Base-by-base conservation (phyloP, 176 grass and related monocot species). In the Eleusine indica region DNA sequence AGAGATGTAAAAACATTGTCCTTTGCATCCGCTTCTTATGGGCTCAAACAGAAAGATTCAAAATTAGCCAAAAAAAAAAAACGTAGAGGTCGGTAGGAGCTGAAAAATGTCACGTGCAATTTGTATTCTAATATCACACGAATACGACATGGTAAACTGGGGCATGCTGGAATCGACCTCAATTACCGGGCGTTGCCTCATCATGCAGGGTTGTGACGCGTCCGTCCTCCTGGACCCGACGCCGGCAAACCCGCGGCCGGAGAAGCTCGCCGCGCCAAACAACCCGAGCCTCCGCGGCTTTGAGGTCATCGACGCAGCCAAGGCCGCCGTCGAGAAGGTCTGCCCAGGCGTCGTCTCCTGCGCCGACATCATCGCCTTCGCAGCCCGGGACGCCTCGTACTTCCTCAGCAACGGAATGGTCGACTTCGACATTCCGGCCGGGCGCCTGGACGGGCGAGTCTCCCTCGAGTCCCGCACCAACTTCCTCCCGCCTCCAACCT, bases 201-300 rank as follows among this genome's bases (percentile, higher is more conserved):
- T 37, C n/a, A 28, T 44, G 14, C 47, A 80, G 80, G 82, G 82
- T 0, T 84, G 82, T 13, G 82, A 84, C 38, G 72, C 46, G 1
- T 86, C 83, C 30, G 83, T 86, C 0, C 75, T 86, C 0, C 75
- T 86, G 21, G 83, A 86, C 75, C 83, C 83, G 56, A 79, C 67
- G 30, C 67, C 75, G 21, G 53, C 42, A 0, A 85, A 85, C 66
- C 83, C 75, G 29, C 66, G 63, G 83, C 83, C 83, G 16, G 83
- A 85, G 74, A 85, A 85, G 74, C 65, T 85, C 2, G 12, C 12
- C 75, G 29, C 75, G 3, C 75, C 83, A 0, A 91, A 89, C 80
- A 79, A 79, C 84, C 89, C 89, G 4, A 91, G 92, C 84, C 83
- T 94, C 17, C 83, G 82, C 0, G 89, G 89, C 64, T 94, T 91